Conservation (phyloP, 768 basidiomycete genomes). For the Podaxis mareebaensis region DNA sequence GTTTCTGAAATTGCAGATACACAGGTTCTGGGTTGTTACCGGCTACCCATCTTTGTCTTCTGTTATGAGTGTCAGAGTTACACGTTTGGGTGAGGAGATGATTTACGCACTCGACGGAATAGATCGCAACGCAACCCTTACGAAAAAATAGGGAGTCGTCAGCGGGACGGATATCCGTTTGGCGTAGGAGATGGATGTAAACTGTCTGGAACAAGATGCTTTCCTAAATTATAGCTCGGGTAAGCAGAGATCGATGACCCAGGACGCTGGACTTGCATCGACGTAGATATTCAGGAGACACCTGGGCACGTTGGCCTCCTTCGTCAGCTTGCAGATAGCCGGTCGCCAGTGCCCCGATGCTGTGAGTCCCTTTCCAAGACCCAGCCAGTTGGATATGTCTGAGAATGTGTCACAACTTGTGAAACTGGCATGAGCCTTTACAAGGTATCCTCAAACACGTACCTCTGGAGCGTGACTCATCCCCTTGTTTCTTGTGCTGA, state of each 20-base stretch:
- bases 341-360: conserved; percentile 68
- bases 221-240: conserved; percentile 48
- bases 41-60: conserved; percentile 63
- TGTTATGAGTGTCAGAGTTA: conserved; percentile 25
- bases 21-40: conserved; percentile 58
- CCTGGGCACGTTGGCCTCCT: conserved; percentile 54
- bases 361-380: conserved; percentile 49
- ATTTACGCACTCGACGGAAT: conserved; percentile 54
- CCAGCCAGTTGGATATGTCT: conserved; percentile 79
- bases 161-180: conserved; percentile 78
- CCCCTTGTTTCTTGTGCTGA: conserved; percentile 14
- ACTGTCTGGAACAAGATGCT: conserved; percentile 72
- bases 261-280: conserved; percentile 49
- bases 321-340: conserved; percentile 69
- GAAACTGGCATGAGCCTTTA: conserved; percentile 1
- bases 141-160: conserved; percentile 78
- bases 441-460: background rate
- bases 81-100: background rate
- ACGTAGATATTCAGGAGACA: conserved; percentile 75
- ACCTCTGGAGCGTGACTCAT: conserved; percentile 13
- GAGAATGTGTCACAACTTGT: conserved; percentile 4
- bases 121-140: conserved; percentile 74
- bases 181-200: conserved; percentile 68
- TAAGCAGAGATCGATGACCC: conserved; percentile 14
- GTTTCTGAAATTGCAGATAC: conserved; percentile 69